phyloP scores from a whole-genome alignment of 495 filamentous ascomycete species.

The Rhizodiscina lignyota region DNA sequence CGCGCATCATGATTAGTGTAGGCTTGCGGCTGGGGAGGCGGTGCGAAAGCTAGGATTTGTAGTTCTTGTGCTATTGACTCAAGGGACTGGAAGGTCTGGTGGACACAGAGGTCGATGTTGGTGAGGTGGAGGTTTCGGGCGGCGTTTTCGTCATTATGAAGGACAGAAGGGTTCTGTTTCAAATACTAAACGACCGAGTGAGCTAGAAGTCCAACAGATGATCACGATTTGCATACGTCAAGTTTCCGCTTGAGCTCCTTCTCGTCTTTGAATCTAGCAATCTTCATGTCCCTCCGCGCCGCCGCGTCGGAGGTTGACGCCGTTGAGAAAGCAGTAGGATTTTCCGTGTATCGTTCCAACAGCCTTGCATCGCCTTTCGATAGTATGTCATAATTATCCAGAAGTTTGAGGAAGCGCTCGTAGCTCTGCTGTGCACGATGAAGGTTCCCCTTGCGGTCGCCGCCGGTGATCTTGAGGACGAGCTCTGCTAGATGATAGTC shows the following conservation, averaged over 20 bases:
- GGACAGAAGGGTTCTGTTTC: constrained; percentile 5
- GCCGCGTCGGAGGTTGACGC: constrained; percentile 53
- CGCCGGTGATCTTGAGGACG: constrained; percentile 35
- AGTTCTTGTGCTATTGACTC: constrained; percentile 73
- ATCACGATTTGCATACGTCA: constrained; percentile 31
- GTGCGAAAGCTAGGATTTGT: constrained; percentile 61
- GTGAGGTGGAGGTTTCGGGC: constrained; percentile 64
- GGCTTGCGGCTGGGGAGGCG: constrained; percentile 26
- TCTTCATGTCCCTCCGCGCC: constrained; percentile 63
- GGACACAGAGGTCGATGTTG: constrained; percentile 50
- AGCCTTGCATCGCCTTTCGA: constrained; percentile 48
- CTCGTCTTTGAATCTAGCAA: constrained; percentile 68
- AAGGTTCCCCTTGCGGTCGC: constrained; percentile 45
- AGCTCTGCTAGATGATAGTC: constrained; percentile 55
- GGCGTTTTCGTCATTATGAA: constrained; percentile 60
- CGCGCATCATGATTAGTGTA: constrained; percentile 10
- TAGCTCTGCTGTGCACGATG: constrained; percentile 45
- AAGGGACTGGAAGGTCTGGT: constrained; percentile 70
- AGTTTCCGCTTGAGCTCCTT: constrained; percentile 75
- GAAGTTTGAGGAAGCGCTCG: constrained; percentile 56
- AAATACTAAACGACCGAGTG: not conserved
- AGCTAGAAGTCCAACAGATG: no score
- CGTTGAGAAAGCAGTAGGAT: constrained; percentile 49
- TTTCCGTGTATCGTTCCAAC: constrained; percentile 51
- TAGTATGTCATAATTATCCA: constrained; percentile 68